Evolutionary conservation across 2,329 filamentous ascomycete genomes (phyloP).

Genomic region (Trichoderma lentiforme): DNA sequence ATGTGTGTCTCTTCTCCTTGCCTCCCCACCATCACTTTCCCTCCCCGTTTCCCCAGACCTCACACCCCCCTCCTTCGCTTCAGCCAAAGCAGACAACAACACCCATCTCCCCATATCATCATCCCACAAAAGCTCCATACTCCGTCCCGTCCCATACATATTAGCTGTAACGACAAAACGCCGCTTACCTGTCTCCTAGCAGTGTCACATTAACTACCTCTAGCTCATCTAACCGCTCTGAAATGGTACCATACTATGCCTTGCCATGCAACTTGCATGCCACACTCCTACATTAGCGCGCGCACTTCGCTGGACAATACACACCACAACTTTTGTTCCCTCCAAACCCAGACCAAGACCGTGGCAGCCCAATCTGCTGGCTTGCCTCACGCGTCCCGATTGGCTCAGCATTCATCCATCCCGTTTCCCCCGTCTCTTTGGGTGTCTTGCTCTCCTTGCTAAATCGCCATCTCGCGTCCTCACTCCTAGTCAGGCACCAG

Average conservation of each 20-base stretch:
- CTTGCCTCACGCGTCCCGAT: not conserved
- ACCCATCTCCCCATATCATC: not conserved
- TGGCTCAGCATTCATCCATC: not conserved
- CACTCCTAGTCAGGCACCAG: conserved; percentile 11
- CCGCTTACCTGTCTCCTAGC: not conserved
- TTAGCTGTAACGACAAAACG: not conserved
- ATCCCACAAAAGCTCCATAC: not conserved
- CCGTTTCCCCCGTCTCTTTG: not conserved
- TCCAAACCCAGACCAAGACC: not conserved
- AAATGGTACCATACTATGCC: not conserved
- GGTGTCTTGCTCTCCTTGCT: not conserved
- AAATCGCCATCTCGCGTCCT: not conserved
- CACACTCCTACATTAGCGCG: not conserved
- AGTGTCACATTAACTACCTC: not conserved
- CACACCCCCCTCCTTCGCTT: not conserved
- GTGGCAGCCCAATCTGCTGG: not conserved
- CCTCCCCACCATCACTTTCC: not conserved
- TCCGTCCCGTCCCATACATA: not conserved
- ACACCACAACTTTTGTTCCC: not conserved
- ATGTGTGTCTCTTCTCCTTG: not conserved
- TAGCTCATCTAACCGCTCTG: not conserved
- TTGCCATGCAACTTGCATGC: not conserved
- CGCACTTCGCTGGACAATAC: not conserved
- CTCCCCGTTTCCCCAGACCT: not conserved
- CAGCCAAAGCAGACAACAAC: not conserved